phyloP scores from a whole-genome alignment of 83 land plant species.

The Thuja plicata region DNA sequence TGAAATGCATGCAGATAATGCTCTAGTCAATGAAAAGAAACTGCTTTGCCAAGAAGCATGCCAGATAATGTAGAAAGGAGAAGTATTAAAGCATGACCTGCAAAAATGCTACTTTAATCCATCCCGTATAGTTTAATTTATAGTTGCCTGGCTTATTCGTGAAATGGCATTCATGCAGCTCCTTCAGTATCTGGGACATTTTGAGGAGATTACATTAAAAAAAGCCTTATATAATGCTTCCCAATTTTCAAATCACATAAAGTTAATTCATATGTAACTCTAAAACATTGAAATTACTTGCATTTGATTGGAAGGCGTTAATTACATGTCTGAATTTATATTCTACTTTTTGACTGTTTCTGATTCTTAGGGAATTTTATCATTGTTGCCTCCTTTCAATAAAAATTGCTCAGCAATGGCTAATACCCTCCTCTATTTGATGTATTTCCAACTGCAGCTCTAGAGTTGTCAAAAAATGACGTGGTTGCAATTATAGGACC shows the following conservation, averaged over 20 bases:
- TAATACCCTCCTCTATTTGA: neutral
- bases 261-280: neutral
- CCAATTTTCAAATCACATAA: neutral
- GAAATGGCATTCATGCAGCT: neutral
- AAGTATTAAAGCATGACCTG: neutral
- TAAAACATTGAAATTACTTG: neutral
- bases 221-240: neutral
- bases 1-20: neutral
- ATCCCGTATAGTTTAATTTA: neutral
- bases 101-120: neutral
- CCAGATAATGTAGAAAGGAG: neutral
- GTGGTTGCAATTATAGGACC: conserved; percentile 85
- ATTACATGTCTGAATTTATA: neutral
- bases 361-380: neutral
- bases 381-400: neutral
- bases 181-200: neutral
- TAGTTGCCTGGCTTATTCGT: neutral
- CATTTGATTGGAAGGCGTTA: neutral
- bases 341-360: neutral
- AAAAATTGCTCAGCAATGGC: neutral
- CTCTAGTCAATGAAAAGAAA: neutral
- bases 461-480: conserved; percentile 72
- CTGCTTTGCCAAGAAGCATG: neutral
- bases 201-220: neutral
- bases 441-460: conserved; percentile 42